Evolutionary conservation across 768 basidiomycete genomes (phyloP), one percentile per base, ranked within the genome.

Genomic region (Gloeostereum incarnatum): DNA sequence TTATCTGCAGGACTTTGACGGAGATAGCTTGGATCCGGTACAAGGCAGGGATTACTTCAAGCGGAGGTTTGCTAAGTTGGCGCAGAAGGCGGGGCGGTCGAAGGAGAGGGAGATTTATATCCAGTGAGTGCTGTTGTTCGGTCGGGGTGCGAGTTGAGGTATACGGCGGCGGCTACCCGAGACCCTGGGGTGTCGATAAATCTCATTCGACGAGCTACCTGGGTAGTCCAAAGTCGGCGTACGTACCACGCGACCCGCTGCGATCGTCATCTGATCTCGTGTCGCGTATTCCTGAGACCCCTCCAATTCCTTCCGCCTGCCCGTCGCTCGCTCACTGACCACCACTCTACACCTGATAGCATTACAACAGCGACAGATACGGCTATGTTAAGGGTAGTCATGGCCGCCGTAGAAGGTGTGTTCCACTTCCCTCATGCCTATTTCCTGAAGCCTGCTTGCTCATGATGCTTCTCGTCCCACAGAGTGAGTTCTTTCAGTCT

Each of bases 341-440:
- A 29, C 26, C 8, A 8, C 10, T 46, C 43, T 22, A 41, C 31
- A 27, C 42, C 30, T 47, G n/a, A n/a, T n/a, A 90, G 90, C 59
- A 78, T 81, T 43, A 93, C 91, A 31, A 93, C 81, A 29, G 89
- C 91, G 23, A 90, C 90, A 16, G 90, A 93, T 63, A 92, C 89
- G 1, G 85, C 75, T 14, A 71, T 91, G 69, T 61, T 93, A 35
- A 69, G 84, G 49, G 87, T 93, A 14, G 87, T 97, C 11, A 94
- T 94, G 92, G 86, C 87, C 45, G 91, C 92, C 44, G 89, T 92
- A 36, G 86, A 91, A 91, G 89, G 88, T 88, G 45, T 49, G 77
- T n/a, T n/a, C n/a, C n/a, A n/a, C n/a, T n/a, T n/a, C n/a, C n/a
- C 18, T 31, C 38, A n/a, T 23, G 35, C 16, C 32, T 33, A 33